Base-by-base conservation (phyloP, 2,329 filamentous ascomycete genomes). In the Sarocladiaceae sp. region DNA sequence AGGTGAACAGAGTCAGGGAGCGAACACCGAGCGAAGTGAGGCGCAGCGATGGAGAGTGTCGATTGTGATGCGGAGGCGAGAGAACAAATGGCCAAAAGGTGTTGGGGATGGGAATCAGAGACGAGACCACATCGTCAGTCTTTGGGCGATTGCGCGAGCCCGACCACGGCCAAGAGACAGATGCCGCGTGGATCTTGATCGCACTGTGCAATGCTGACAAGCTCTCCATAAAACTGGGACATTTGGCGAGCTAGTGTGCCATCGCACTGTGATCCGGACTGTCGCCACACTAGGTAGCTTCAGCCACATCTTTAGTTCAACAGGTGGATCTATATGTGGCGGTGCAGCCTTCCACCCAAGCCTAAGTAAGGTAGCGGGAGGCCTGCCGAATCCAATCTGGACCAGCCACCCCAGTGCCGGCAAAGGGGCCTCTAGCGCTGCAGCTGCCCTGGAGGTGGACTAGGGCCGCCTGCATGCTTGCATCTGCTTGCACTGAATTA, bases 51-150 rank as follows among this genome's bases (percentile, higher is more conserved):
- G 19, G n/a, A 29, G 26, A 15, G 26, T 18, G 15, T 21, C 18
- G 24, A 41, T 41, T 15, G 15, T 27, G 21, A n/a, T 6, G 37
- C 26, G 20, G 19, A 11, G 11, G 23, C 19, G 23, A 5, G 21
- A 9, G 37, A n/a, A n/a, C 37, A 16, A 29, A 11, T 27, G 23
- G 37, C 37, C 23, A 29, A 15, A 29, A n/a, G n/a, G 12, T 24
- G 21, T 7, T 41, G 13, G 21, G 23, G 19, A 10, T 21, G 29
- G 5, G 37, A 21, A 29, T 11, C 33, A 18, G 19, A 41, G n/a
- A 41, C 23, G 24, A n/a, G 37, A 29, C 37, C 37, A 16, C 23
- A 41, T 41, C 37, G 37, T 41, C 37, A 41, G 34, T 39, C 21
- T 4, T 41, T 41, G 37, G 37, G 37, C 21, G 34, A 21, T 21